phyloP scores from a whole-genome alignment of 2,329 filamentous ascomycete genomes.

The Aspergillus ochraceus region DNA sequence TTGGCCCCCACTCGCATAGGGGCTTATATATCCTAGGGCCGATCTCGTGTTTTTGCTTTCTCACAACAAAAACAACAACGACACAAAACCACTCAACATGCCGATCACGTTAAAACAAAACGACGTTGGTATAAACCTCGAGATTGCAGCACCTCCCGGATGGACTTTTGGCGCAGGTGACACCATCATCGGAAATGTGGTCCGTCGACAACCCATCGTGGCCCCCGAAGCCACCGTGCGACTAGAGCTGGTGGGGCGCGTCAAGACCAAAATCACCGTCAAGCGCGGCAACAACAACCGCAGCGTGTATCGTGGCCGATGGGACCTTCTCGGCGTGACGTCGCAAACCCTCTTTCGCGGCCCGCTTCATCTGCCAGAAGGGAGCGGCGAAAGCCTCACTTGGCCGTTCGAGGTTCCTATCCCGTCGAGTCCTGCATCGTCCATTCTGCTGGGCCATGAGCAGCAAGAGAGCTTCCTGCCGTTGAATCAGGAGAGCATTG shows the following conservation, averaged over 20 bases:
- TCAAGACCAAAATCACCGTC: slow-evolving; percentile 15
- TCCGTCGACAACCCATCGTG: slow-evolving; percentile 16
- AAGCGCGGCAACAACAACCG: not conserved
- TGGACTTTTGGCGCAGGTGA: slow-evolving; percentile 19
- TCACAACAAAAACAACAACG: too few species aligned
- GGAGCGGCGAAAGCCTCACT: slow-evolving; percentile 5
- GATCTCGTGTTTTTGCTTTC: not conserved
- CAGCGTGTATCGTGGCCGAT: slow-evolving; percentile 9
- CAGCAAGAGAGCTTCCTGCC: slow-evolving; percentile 14
- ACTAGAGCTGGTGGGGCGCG: slow-evolving; percentile 12
- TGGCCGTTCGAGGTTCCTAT: slow-evolving; percentile 20
- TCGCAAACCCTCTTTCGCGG: slow-evolving; percentile 12
- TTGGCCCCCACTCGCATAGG: not conserved
- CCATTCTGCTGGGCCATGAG: not conserved
- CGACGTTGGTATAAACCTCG: slow-evolving; percentile 4
- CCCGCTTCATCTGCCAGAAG: slow-evolving; percentile 17
- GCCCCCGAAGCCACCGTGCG: slow-evolving; percentile 16
- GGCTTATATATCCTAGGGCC: not conserved
- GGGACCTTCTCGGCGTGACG: slow-evolving; percentile 7
- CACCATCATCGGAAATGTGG: slow-evolving; percentile 20
- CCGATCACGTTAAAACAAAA: not conserved
- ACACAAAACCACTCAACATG: not conserved
- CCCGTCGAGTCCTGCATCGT: slow-evolving; percentile 7
- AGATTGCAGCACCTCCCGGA: slow-evolving; percentile 16
- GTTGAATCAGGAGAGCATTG: slow-evolving; percentile 6